phyloP scores from a whole-genome alignment of 352 stramenopile species.

The Globisporangium yorkense region DNA sequence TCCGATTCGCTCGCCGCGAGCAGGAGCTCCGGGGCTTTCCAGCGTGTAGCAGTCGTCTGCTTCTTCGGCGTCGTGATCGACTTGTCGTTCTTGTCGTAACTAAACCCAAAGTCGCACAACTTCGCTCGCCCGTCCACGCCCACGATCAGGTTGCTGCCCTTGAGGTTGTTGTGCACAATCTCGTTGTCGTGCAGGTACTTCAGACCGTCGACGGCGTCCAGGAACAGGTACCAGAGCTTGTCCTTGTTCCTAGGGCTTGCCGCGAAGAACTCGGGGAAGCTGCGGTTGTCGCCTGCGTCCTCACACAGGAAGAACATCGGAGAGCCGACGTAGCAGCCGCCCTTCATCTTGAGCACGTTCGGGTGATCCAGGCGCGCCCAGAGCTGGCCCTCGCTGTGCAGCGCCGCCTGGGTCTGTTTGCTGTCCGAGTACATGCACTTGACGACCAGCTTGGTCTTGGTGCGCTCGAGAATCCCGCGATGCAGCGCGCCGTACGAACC shows the following conservation, averaged over 20 bases:
- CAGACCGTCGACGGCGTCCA: slow-evolving; percentile 38
- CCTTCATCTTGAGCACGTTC: slow-evolving; percentile 23
- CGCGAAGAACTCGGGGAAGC: slow-evolving; percentile 34
- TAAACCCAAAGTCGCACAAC: slow-evolving; percentile 24
- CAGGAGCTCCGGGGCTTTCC: slow-evolving; percentile 23
- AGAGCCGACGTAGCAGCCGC: slow-evolving; percentile 19
- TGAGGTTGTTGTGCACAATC: slow-evolving; percentile 83
- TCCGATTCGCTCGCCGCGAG: background rate
- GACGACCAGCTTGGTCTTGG: slow-evolving; percentile 20
- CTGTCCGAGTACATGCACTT: slow-evolving; percentile 17
- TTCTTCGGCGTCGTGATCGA: background rate
- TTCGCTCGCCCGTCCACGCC: slow-evolving; percentile 20
- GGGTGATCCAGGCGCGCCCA: slow-evolving; percentile 21
- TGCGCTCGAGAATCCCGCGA: slow-evolving; percentile 15
- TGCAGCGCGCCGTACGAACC: slow-evolving; percentile 14
- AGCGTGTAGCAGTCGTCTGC: slow-evolving; percentile 13
- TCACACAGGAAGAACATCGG: slow-evolving; percentile 29
- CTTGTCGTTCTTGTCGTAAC: slow-evolving; percentile 4
- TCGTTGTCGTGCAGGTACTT: slow-evolving; percentile 46
- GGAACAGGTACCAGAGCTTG: slow-evolving; percentile 20
- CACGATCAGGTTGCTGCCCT: slow-evolving; percentile 34
- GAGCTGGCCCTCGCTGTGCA: slow-evolving; percentile 20
- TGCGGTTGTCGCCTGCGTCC: slow-evolving; percentile 22
- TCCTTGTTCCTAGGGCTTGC: slow-evolving; percentile 7
- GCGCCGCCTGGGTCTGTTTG: slow-evolving; percentile 2